Conservation (phyloP, 768 basidiomycete species). For the Hygrocybe coccinea region DNA sequence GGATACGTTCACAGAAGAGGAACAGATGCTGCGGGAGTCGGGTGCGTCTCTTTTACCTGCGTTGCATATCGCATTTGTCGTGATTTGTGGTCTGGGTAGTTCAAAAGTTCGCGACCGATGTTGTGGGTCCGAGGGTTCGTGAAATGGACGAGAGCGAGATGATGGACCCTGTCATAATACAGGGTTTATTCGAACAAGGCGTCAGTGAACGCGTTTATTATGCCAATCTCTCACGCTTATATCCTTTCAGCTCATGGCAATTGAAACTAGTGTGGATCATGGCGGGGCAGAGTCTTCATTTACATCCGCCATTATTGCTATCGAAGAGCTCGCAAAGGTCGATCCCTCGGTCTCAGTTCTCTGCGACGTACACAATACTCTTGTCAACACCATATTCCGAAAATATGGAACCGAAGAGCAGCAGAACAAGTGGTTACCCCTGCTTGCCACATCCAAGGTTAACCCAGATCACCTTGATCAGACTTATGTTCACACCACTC, state of each 20-base stretch:
- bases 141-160: constrained; percentile 98
- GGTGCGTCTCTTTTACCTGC: constrained; percentile 47
- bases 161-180: constrained; percentile 86
- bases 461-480: constrained; percentile 5
- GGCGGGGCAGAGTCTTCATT: constrained; percentile 90
- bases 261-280: constrained; percentile 80
- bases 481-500: background rate
- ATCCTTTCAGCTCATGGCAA: constrained; percentile 83
- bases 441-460: constrained; percentile 74
- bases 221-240: background rate
- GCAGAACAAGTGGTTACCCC: constrained; percentile 83
- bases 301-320: constrained; percentile 90
- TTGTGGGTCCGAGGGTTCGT: constrained; percentile 83
- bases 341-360: constrained; percentile 96
- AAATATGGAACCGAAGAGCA: constrained; percentile 81
- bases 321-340: constrained; percentile 94
- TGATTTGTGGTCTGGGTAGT: constrained; percentile 45
- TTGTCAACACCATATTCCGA: constrained; percentile 92
- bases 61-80: constrained; percentile 2
- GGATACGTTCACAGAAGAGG: constrained; percentile 87
- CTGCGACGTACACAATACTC: constrained; percentile 97
- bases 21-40: constrained; percentile 86
- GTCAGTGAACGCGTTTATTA: constrained; percentile 43
- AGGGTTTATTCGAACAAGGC: constrained; percentile 91
- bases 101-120: constrained; percentile 80